A percentile compares a stretch with the other conserved stretches of the same genome.
These are phyloP conservation scores for Rutstroemia sp. DNA, from an alignment of 2,329 filamentous ascomycete species.

Conservation along the genomic window DNA sequence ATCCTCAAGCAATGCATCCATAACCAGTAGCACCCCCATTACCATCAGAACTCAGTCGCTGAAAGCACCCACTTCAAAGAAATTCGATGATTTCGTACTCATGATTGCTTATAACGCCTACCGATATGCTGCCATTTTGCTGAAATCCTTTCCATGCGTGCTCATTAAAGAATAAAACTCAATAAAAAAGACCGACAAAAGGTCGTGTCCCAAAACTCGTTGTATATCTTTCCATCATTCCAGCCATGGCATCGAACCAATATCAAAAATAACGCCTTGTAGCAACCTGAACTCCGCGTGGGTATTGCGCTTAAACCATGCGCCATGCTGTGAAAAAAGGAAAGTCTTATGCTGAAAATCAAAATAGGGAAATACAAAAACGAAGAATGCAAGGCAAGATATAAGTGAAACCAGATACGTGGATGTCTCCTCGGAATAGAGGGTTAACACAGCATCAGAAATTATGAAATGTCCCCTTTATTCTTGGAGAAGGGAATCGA, in stretches of 20 bases:
- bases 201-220: too few relatives aligned
- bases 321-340: neutral
- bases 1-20: too few relatives aligned
- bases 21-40: too few relatives aligned
- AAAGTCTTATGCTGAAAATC: neutral
- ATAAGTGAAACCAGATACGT: neutral
- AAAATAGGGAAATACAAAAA: neutral
- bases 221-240: too few relatives aligned
- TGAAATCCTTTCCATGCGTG: neutral
- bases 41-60: neutral
- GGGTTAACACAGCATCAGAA: too few relatives aligned
- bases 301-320: neutral
- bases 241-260: too few relatives aligned
- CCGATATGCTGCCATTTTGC: neutral
- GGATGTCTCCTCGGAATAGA: neutral
- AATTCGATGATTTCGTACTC: neutral
- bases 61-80: neutral
- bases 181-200: too few relatives aligned
- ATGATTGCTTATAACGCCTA: neutral
- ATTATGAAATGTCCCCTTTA: neutral
- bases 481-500: slow-evolving; percentile 1
- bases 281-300: neutral
- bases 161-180: neutral
- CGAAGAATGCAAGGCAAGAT: neutral
- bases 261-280: neutral